Base-by-base conservation (phyloP, 116 monocot species). In the Cymodocea nodosa region DNA sequence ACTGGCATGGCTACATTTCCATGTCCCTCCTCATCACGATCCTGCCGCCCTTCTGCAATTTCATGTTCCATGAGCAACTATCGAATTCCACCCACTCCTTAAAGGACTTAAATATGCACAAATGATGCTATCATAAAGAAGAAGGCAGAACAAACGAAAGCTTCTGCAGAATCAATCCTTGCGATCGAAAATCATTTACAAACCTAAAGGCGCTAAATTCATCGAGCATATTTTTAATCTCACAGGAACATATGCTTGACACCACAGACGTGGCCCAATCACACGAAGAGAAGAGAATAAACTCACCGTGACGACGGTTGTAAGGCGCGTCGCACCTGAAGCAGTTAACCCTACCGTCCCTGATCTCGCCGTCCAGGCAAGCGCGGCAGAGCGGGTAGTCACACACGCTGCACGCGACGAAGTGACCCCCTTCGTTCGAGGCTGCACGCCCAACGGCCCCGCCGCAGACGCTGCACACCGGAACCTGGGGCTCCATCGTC, bases 391-490 rank as follows among this genome's bases (percentile, higher is more conserved):
- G 72, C 9, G 83, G 80, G 65, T 84, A 77, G 50, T 71, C 63
- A 55, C 87, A 92, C 35, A 56, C 76, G 63, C 63, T 72, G 75
- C 87, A 87, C 11, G 80, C 83, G 19, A 79, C 76, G 58, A 83
- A 90, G 20, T 40, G 30, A 30, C 30, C 72, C 73, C 76, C 81
- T 6, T 18, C 68, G 36, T 36, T 49, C 58, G 67, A 60, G 22
- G 71, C 30, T 0, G 78, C 65, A 9, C 25, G 20, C 6, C 85
- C 76, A 22, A 80, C 74, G 2, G 75, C 62, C 67, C 81, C 80
- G 3, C 85, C 82, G 70, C 92, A 92, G 23, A 68, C 40, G 56
- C 59, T 62, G 83, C 92, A 92, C 62, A 77, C 66, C 13, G 77
- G 83, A 8, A 56, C 66, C 3, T 73, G 72, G 22, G 83, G 73